Evolutionary conservation across 495 filamentous ascomycete genomes (phyloP).

Genomic region (Lasiosphaeris hirsuta): DNA sequence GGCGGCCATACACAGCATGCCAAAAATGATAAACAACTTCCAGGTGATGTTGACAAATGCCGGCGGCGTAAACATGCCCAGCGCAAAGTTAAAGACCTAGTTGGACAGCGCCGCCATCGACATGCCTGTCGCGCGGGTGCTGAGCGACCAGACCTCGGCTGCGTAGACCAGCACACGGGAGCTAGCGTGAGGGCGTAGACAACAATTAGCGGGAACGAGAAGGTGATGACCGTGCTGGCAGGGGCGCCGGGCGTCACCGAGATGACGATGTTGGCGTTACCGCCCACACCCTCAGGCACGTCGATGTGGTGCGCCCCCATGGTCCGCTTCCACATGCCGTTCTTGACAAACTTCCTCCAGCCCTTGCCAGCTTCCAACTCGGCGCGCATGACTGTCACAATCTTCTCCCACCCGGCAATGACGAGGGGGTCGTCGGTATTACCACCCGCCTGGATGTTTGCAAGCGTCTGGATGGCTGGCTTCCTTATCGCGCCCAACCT

Average conservation of each 20-base stretch:
- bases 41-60: constrained; percentile 70
- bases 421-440: constrained; percentile 64
- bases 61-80: constrained; percentile 67
- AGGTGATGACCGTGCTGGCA: constrained; percentile 67
- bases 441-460: constrained; percentile 64
- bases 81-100: constrained; percentile 75
- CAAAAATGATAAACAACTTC: constrained; percentile 73
- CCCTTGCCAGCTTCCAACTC: constrained; percentile 50
- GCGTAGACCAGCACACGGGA: constrained; percentile 72
- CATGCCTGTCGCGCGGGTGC: constrained; percentile 71
- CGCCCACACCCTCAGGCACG: constrained; percentile 54
- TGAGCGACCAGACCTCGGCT: constrained; percentile 71
- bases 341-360: constrained; percentile 58
- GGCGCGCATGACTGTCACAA: constrained; percentile 56
- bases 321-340: constrained; percentile 70
- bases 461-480: constrained; percentile 63
- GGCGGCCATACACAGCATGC: constrained; percentile 61
- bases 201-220: constrained; percentile 68
- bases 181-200: constrained; percentile 69
- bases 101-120: constrained; percentile 64
- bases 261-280: constrained; percentile 66
- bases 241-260: constrained; percentile 52
- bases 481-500: constrained; percentile 64
- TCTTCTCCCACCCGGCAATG: constrained; percentile 71
- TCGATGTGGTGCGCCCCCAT: constrained; percentile 56